These are phyloP conservation scores for Penicillium simplicissimum DNA, from an alignment of 495 filamentous ascomycete species.

Conservation along the genomic window DNA sequence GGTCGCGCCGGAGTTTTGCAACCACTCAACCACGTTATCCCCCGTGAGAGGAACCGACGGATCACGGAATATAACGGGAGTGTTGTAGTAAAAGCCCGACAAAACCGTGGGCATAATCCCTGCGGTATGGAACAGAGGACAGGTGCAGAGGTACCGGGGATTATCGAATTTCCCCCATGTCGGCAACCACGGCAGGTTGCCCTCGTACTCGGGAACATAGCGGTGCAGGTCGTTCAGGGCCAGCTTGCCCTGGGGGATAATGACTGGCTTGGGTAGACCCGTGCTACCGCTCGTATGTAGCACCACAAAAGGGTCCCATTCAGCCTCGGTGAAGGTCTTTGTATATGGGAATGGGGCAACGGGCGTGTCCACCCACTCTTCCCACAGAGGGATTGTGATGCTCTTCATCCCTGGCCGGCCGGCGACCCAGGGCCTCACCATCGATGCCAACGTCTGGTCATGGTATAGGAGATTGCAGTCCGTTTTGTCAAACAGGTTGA, in stretches of 20 bases:
- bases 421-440: conserved; percentile 24
- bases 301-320: conserved; percentile 31
- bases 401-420: conserved; percentile 21
- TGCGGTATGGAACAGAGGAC: conserved; percentile 20
- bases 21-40: conserved; percentile 19
- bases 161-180: conserved; percentile 19
- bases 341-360: conserved; percentile 28
- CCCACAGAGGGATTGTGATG: conserved; percentile 16
- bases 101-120: conserved; percentile 12
- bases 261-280: conserved; percentile 45
- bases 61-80: conserved; percentile 12
- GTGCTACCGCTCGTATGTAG: conserved; percentile 50
- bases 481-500: conserved; percentile 34
- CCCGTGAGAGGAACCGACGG: conserved; percentile 19
- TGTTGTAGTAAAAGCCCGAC: conserved; percentile 2
- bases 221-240: conserved; percentile 21
- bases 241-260: conserved; percentile 30
- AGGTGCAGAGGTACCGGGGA: conserved; percentile 16
- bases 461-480: conserved; percentile 37
- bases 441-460: conserved; percentile 7
- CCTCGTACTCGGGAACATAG: conserved; percentile 14
- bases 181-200: conserved; percentile 10
- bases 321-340: conserved; percentile 33
- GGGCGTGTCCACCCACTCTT: conserved; percentile 19
- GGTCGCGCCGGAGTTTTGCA: conserved; percentile 17